phyloP scores from a whole-genome alignment of 2,329 filamentous ascomycete genomes.

The Fusarium mexicanum region DNA sequence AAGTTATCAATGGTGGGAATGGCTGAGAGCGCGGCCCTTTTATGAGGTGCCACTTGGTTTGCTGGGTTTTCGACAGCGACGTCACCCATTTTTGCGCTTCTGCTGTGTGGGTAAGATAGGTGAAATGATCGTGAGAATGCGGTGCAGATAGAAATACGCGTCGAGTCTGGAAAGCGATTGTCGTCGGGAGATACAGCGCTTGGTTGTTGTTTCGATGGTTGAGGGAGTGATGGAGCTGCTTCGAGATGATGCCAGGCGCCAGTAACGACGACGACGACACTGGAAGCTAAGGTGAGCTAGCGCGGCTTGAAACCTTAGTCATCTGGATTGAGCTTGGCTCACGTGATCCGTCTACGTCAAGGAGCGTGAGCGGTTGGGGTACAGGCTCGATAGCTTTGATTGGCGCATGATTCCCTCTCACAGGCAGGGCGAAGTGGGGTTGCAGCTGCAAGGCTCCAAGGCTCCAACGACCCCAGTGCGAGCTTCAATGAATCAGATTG shows the following conservation, averaged over 20 bases:
- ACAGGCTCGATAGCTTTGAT: constrained; percentile 15
- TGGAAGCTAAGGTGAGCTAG: constrained; percentile 38
- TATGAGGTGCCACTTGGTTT: constrained; percentile 79
- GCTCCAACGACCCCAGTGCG: constrained; percentile 24
- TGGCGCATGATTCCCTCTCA: constrained; percentile 14
- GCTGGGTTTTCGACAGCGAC: constrained; percentile 83
- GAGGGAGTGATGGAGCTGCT: constrained; percentile 39
- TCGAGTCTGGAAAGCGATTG: constrained; percentile 1
- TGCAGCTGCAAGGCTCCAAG: constrained; percentile 31
- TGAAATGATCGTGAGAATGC: not conserved
- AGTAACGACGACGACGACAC: constrained; percentile 45
- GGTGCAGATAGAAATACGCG: not conserved
- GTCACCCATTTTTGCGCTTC: constrained; percentile 76
- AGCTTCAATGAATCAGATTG: constrained; percentile 28
- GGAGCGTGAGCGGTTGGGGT: not conserved
- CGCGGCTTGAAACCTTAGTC: constrained; percentile 38
- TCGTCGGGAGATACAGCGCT: constrained; percentile 16
- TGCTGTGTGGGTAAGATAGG: not conserved
- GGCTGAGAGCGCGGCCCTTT: constrained; percentile 79
- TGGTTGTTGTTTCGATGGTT: constrained; percentile 24
- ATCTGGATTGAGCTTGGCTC: not conserved
- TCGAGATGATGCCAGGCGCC: constrained; percentile 43
- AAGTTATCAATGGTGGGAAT: constrained; percentile 92
- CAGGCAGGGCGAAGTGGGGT: constrained; percentile 25
- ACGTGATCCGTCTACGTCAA: constrained; percentile 31